phyloP scores from a whole-genome alignment of 139 green algal genomes.

The Edaphochlamys debaryana region DNA sequence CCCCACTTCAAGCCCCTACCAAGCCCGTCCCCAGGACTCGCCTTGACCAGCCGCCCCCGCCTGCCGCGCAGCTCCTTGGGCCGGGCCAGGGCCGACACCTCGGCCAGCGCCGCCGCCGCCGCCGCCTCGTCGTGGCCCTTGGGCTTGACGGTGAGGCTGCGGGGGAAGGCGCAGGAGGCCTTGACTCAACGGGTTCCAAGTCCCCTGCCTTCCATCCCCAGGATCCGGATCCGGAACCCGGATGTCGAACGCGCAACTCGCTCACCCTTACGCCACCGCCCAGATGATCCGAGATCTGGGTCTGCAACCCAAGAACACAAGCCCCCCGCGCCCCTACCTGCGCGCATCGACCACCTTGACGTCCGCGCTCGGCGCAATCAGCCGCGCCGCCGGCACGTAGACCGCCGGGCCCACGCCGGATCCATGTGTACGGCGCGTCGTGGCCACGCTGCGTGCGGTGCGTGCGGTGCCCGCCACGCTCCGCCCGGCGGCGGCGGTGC shows the following conservation, averaged over 20 bases:
- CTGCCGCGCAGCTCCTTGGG: slow-evolving; percentile 22
- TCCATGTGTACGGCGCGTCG: background rate
- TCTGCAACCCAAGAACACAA: no score
- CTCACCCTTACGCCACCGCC: no score
- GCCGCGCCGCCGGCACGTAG: slow-evolving; percentile 20
- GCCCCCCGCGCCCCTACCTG: no score
- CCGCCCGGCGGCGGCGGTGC: no score
- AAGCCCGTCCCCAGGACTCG: no score
- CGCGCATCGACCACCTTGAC: slow-evolving; percentile 60
- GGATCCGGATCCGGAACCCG: no score
- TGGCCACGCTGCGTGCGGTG: slow-evolving; percentile 9
- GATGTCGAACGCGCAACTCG: no score
- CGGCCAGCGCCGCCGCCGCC: slow-evolving; percentile 1
- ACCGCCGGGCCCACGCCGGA: slow-evolving; percentile 25
- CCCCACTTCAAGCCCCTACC: no score
- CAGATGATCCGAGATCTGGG: no score
- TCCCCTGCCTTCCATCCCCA: no score
- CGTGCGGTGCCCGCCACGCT: background rate
- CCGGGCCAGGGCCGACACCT: background rate
- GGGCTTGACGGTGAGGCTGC: slow-evolving; percentile 20
- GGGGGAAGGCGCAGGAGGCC: background rate
- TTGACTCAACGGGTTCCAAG: no score
- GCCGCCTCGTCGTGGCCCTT: slow-evolving; percentile 39
- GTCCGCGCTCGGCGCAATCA: slow-evolving; percentile 44
- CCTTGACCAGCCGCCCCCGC: slow-evolving; percentile 20